Base-by-base conservation (phyloP, 352 stramenopile genomes). In the Phytophthora sp. region DNA sequence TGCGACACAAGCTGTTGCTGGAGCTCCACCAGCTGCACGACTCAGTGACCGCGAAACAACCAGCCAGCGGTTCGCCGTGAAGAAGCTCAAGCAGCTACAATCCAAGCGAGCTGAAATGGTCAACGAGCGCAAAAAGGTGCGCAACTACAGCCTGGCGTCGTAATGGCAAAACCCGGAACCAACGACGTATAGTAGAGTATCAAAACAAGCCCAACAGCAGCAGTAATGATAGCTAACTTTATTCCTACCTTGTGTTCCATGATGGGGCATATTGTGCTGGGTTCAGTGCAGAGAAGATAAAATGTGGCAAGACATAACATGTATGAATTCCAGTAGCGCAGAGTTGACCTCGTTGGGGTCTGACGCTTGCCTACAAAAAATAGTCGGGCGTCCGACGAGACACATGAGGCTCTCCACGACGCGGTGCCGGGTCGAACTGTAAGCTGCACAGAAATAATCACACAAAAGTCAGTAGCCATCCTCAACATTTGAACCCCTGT, bases 351-450 rank as follows among this genome's bases (percentile, higher is more conserved):
- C 53, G 33, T 42, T 27, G 26, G 21, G 30, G 29, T 39, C 44
- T 15, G n/a, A 47, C 30, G 2, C 29, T 15, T 51, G 39, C 66
- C 79, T 97, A 98, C 66, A 98, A 69, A 72, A 98, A 98, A 72
- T 98, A 98, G 68, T 98, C 95, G 20, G 95, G 95, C 41, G 94
- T 98, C 57, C 94, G 79, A 54, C 93, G 79, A 36, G 91, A 98
- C 20, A 98, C 94, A 58, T 98, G 88, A 9, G 94, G 91, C 72
- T 98, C 95, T 38, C 95, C 95, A 67, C 93, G 86, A 51, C 95
- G 85, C 61, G 95, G 95, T 21, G 95, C 95, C 7, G 94, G 95
- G 58, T 98, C 95, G 60, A 98, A 98, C 65, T 98, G 94, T 66
- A 98, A 94, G 84, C 86, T 94, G 59, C 26, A 51, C 23, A 46